A percentile compares a stretch with the other conserved stretches of the same genome.
Evolutionary conservation across 352 stramenopile genomes (phyloP).

Genomic region (Phytophthora idaei): DNA sequence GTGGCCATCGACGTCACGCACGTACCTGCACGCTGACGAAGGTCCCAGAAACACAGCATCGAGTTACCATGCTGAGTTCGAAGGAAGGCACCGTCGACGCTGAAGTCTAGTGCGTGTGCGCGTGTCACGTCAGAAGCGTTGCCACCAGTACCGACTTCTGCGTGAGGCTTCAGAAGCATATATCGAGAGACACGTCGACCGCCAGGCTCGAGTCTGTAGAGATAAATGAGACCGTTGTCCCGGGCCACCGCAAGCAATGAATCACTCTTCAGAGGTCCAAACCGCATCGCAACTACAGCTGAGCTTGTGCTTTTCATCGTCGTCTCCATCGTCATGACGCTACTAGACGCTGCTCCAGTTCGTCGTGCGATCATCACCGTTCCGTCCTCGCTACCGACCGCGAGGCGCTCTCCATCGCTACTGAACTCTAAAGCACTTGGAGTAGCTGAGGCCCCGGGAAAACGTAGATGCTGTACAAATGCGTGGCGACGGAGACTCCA

Average conservation of each 20-base stretch:
- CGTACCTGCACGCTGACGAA: slow-evolving; percentile 50
- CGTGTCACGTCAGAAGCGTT: slow-evolving; percentile 9
- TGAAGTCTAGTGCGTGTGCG: slow-evolving; percentile 69
- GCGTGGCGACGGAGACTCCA: slow-evolving; percentile 63
- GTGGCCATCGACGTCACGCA: slow-evolving; percentile 50
- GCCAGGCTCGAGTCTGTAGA: slow-evolving; percentile 61
- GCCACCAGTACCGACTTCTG: slow-evolving; percentile 8
- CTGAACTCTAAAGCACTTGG: slow-evolving; percentile 46
- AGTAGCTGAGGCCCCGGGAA: slow-evolving; percentile 16
- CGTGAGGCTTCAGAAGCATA: slow-evolving; percentile 59
- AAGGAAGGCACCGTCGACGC: slow-evolving; percentile 58
- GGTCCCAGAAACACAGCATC: slow-evolving; percentile 64
- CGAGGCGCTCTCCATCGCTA: slow-evolving; percentile 51
- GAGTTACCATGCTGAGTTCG: slow-evolving; percentile 52
- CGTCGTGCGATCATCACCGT: slow-evolving; percentile 48
- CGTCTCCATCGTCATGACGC: slow-evolving; percentile 36
- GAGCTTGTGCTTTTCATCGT: slow-evolving; percentile 74
- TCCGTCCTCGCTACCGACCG: slow-evolving; percentile 63
- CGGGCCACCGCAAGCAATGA: slow-evolving; percentile 52
- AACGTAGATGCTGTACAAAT: slow-evolving; percentile 35
- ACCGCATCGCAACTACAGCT: slow-evolving; percentile 48
- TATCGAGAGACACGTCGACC: slow-evolving; percentile 48
- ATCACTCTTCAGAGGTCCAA: slow-evolving; percentile 36
- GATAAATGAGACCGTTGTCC: slow-evolving; percentile 70
- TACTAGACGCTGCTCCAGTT: slow-evolving; percentile 23